phyloP scores from a whole-genome alignment of 768 basidiomycete genomes.

The Agrocybe chaxingu region DNA sequence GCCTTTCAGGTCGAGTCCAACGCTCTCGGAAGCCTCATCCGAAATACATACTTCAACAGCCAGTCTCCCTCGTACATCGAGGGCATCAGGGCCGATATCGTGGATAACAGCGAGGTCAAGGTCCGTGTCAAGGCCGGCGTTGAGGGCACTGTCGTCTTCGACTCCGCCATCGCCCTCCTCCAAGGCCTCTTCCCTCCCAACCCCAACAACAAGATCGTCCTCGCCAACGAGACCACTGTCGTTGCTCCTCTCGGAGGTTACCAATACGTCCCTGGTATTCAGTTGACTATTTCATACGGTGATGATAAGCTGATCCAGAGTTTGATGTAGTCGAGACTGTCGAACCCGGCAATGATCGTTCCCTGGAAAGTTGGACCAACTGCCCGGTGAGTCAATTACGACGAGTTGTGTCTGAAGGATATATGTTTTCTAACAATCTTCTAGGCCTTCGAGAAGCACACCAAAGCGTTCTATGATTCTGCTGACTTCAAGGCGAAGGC shows the following conservation, averaged over 20 bases:
- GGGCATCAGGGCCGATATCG: slow-evolving; percentile 63
- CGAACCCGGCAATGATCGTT: slow-evolving; percentile 78
- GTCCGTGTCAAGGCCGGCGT: slow-evolving; percentile 80
- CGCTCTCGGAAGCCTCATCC: slow-evolving; percentile 59
- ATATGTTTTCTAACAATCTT: background rate
- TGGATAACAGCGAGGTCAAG: slow-evolving; percentile 70
- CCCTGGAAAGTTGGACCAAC: slow-evolving; percentile 76
- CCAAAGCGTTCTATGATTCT: slow-evolving; percentile 57
- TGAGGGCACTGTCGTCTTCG: slow-evolving; percentile 84
- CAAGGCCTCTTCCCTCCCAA: slow-evolving; percentile 89
- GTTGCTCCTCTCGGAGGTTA: slow-evolving; percentile 77
- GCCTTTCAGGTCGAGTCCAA: slow-evolving; percentile 58
- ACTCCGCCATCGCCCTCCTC: slow-evolving; percentile 79
- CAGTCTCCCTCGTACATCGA: slow-evolving; percentile 68
- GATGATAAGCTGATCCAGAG: no score
- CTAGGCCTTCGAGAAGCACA: slow-evolving; percentile 66
- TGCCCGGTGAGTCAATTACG: slow-evolving; percentile 37
- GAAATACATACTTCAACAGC: slow-evolving; percentile 62
- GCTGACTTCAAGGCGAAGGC: slow-evolving; percentile 60
- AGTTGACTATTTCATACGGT: background rate
- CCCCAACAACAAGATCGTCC: slow-evolving; percentile 61
- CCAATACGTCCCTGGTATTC: slow-evolving; percentile 78
- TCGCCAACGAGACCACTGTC: slow-evolving; percentile 76
- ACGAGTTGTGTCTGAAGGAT: background rate
- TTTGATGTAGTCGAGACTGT: slow-evolving; percentile 68